phyloP scores from a whole-genome alignment of 1,284 basidiomycete species.

The Tilletia setariae region DNA sequence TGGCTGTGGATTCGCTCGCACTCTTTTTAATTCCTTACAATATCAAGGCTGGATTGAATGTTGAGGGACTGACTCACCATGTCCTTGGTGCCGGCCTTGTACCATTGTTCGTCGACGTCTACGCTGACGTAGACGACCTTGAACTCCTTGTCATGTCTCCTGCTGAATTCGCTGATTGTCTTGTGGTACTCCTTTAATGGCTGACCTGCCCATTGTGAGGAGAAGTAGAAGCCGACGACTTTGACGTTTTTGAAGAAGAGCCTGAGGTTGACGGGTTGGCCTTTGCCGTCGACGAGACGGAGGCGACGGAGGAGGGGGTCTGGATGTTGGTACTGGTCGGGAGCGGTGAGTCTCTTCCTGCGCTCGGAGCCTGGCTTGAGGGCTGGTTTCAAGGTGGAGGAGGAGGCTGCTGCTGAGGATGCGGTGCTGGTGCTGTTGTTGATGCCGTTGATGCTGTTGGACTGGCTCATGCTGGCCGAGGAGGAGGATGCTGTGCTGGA shows the following conservation, averaged over 20 bases:
- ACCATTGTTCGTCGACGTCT: slow-evolving; percentile 51
- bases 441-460: not conserved
- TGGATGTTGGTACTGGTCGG: slow-evolving; percentile 50
- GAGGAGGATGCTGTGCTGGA: slow-evolving; percentile 19
- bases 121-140: slow-evolving; percentile 55
- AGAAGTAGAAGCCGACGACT: slow-evolving; percentile 55
- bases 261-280: slow-evolving; percentile 45
- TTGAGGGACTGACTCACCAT: slow-evolving; percentile 27
- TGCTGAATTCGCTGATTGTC: slow-evolving; percentile 44
- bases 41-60: not conserved
- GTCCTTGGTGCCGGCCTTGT: slow-evolving; percentile 45
- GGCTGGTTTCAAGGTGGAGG: slow-evolving; percentile 2
- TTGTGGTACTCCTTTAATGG: slow-evolving; percentile 40
- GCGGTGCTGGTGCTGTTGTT: slow-evolving; percentile 24
- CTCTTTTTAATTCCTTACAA: not conserved
- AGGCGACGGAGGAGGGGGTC: slow-evolving; percentile 54
- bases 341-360: not conserved
- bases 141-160: slow-evolving; percentile 48
- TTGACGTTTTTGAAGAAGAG: slow-evolving; percentile 50
- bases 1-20: slow-evolving; percentile 25
- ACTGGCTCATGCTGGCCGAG: not conserved
- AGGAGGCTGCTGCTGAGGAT: slow-evolving; percentile 17
- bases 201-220: slow-evolving; percentile 46
- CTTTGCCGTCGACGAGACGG: slow-evolving; percentile 48
- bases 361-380: slow-evolving; percentile 12